These are phyloP conservation scores for Parastagonospora nodorum DNA, from an alignment of 2,329 filamentous ascomycete genomes.

Conservation along the genomic window DNA sequence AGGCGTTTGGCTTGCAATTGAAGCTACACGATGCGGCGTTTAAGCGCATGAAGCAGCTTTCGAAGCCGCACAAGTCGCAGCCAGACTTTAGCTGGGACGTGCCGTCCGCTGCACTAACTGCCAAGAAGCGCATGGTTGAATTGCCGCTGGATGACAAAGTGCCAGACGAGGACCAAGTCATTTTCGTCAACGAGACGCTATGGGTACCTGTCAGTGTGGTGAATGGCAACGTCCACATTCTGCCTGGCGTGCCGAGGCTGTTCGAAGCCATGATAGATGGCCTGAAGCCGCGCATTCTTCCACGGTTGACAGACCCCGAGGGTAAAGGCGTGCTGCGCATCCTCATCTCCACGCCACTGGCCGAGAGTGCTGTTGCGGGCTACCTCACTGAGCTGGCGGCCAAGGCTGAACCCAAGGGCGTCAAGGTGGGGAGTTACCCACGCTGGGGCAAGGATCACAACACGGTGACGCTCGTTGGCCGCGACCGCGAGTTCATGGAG, in stretches of 20 bases:
- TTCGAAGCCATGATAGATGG: constrained; percentile 81
- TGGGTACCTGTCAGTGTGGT: constrained; percentile 92
- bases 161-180: constrained; percentile 70
- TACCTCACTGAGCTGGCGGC: constrained; percentile 81
- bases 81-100: constrained; percentile 82
- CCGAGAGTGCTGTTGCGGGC: constrained; percentile 82
- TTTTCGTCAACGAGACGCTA: constrained; percentile 79
- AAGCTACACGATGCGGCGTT: constrained; percentile 78
- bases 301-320: constrained; percentile 77
- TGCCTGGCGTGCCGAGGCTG: constrained; percentile 85
- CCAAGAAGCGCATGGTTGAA: constrained; percentile 89
- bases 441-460: constrained; percentile 87
- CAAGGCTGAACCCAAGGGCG: constrained; percentile 72
- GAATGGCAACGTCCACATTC: constrained; percentile 90
- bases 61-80: constrained; percentile 73
- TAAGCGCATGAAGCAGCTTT: constrained; percentile 81
- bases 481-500: constrained; percentile 77
- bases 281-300: constrained; percentile 71
- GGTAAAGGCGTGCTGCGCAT: constrained; percentile 80
- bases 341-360: constrained; percentile 82
- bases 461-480: constrained; percentile 84
- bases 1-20: constrained; percentile 79
- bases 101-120: constrained; percentile 76
- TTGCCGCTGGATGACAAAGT: constrained; percentile 75
- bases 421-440: constrained; percentile 96